Base-by-base conservation (phyloP, 257 asterid genomes). In the Solanum chiquidenum region DNA sequence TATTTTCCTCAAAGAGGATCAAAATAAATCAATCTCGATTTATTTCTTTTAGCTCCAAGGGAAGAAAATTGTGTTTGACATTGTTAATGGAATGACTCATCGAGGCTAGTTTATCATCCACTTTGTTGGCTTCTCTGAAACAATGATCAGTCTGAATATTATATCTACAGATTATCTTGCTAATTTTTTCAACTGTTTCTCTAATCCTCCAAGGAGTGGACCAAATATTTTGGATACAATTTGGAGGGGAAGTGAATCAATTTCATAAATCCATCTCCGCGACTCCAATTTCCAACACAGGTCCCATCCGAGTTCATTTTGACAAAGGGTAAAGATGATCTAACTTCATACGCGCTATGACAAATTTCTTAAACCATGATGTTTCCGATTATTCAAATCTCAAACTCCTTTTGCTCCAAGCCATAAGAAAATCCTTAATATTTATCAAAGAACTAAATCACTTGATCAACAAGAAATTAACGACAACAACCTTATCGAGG, bases 11-110 rank as follows among this genome's bases (percentile, higher is more conserved):
- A 52, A n/a, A 18, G 16, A 9, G 33, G 72, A 9, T 64, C 33
- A 64, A 64, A 64, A 5, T 64, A 64, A 5, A 64, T 9, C 16
- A 64, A 9, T 3, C 33, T 13, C 2, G 1, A 29, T n/a, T 64
- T 64, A 0, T n/a, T 5, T n/a, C 1, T 11, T n/a, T 25, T 64
- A 25, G 25, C 6, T 0, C 34, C 27, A 64, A 25, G 27, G 2
- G 18, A 64, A 9, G 33, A 14, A 27, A 64, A 25, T n/a, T 64
- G 18, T 0, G 9, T 5, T 5, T 10, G 29, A 11, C 9, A 7
- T 5, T 4, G 4, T 64, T 27, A 12, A 4, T 64, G 33, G 3
- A 4, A 25, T 64, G 34, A 14, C 34, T 62, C 33, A 64, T n/a
- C 1, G 16, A 64, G 1, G 1, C 1, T 9, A 64, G 18, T 12